These are phyloP conservation scores for Lentithecium fluviatile DNA, from an alignment of 495 filamentous ascomycete species.

Conservation along the genomic window DNA sequence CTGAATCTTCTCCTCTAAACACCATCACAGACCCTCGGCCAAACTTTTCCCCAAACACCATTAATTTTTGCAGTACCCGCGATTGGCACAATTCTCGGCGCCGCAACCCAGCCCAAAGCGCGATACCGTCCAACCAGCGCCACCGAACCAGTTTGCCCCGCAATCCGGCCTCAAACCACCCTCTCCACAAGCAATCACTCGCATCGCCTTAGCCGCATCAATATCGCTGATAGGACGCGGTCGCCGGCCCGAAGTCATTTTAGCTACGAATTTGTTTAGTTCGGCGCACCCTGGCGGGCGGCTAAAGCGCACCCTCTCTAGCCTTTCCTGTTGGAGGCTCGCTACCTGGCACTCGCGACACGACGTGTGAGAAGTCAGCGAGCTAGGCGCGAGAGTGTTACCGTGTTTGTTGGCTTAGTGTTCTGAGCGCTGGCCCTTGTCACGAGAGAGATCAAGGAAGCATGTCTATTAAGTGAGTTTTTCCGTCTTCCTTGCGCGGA, in stretches of 20 bases:
- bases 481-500: not conserved
- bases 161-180: constrained; percentile 4
- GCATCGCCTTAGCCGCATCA: constrained; percentile 25
- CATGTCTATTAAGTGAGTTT: constrained; percentile 40
- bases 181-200: constrained; percentile 9
- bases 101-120: too few species aligned
- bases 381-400: not conserved
- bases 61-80: too few species aligned
- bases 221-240: constrained; percentile 29
- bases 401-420: not conserved
- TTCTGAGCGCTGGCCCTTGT: not conserved
- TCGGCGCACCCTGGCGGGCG: not conserved
- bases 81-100: too few species aligned
- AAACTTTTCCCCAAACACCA: too few species aligned
- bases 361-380: not conserved
- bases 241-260: constrained; percentile 19
- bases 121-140: not conserved
- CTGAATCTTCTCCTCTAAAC: too few species aligned
- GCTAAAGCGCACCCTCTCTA: not conserved
- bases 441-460: constrained; percentile 2
- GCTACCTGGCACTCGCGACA: not conserved
- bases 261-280: not conserved
- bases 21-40: too few species aligned
- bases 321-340: constrained; percentile 7
- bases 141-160: constrained; percentile 9